Conservation (phyloP, 2,329 filamentous ascomycete genomes). For the Aspergillus sp. region DNA sequence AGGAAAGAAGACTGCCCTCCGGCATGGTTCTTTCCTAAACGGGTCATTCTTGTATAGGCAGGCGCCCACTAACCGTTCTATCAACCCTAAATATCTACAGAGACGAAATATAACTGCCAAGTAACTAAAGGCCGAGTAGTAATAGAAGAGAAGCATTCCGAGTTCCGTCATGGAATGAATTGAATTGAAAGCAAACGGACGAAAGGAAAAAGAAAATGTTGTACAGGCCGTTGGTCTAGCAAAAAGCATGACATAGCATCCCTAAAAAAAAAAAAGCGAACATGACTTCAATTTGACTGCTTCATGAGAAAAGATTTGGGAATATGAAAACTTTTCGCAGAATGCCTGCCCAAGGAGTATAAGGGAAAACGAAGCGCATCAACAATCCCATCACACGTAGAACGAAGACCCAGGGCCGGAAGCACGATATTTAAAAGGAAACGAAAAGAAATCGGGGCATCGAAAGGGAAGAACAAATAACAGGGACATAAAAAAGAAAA, state of each 20-base stretch:
- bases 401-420: constrained; percentile 23
- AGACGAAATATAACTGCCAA: not conserved
- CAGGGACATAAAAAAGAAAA: constrained; percentile 1
- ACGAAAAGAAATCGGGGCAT: constrained; percentile 11
- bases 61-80: too few species aligned
- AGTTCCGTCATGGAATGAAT: constrained; percentile 10
- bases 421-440: constrained; percentile 5
- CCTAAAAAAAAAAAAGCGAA: constrained; percentile 20
- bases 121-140: constrained; percentile 3
- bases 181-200: constrained; percentile 17
- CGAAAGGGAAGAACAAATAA: constrained; percentile 2
- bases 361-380: constrained; percentile 26
- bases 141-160: constrained; percentile 5
- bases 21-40: not conserved
- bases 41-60: not conserved
- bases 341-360: constrained; percentile 39
- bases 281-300: constrained; percentile 33
- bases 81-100: too few species aligned
- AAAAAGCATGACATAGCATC: constrained; percentile 26
- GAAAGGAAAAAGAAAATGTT: constrained; percentile 22
- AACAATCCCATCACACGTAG: constrained; percentile 34
- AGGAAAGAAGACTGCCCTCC: not conserved
- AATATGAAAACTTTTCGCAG: constrained; percentile 39
- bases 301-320: constrained; percentile 25
- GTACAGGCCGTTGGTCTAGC: constrained; percentile 31